phyloP scores from a whole-genome alignment of 305 asterid species.

The Plantago rigida region DNA sequence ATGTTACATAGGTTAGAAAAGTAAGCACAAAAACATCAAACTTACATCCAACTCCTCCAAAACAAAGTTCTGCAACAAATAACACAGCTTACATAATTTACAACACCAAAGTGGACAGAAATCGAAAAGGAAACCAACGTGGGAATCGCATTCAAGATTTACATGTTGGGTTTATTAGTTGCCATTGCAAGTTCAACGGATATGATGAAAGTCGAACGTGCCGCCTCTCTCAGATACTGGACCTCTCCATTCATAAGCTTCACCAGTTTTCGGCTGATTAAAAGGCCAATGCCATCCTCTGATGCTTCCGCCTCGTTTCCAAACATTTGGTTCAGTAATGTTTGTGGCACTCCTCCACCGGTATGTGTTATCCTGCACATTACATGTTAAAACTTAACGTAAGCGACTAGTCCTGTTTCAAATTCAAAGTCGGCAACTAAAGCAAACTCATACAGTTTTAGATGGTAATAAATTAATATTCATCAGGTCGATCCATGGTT shows the following conservation, averaged over 20 bases:
- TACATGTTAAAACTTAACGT: background rate
- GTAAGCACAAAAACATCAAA: background rate
- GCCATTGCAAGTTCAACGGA: slow-evolving; percentile 70
- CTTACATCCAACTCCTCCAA: background rate
- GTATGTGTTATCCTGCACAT: slow-evolving; percentile 58
- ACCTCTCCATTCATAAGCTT: slow-evolving; percentile 94
- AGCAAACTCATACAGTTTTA: no score
- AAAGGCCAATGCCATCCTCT: slow-evolving; percentile 80
- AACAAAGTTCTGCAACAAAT: background rate
- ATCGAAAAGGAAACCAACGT: slow-evolving; percentile 2
- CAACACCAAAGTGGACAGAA: slow-evolving; percentile 5
- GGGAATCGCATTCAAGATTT: background rate
- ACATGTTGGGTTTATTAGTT: slow-evolving; percentile 23
- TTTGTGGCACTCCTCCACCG: slow-evolving; percentile 74
- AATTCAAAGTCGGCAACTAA: no score
- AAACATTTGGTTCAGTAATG: slow-evolving; percentile 61
- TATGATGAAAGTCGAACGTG: slow-evolving; percentile 63
- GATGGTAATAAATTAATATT: no score
- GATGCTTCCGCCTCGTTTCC: slow-evolving; percentile 46
- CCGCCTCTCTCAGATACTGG: slow-evolving; percentile 77
- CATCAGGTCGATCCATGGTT: no score
- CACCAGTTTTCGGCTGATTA: slow-evolving; percentile 69
- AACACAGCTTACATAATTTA: background rate
- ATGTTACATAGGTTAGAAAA: background rate
- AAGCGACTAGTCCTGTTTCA: no score